A percentile compares a stretch with the other conserved stretches of the same genome.
phyloP scores from a whole-genome alignment of 768 basidiomycete genomes.

The Suillus spraguei region DNA sequence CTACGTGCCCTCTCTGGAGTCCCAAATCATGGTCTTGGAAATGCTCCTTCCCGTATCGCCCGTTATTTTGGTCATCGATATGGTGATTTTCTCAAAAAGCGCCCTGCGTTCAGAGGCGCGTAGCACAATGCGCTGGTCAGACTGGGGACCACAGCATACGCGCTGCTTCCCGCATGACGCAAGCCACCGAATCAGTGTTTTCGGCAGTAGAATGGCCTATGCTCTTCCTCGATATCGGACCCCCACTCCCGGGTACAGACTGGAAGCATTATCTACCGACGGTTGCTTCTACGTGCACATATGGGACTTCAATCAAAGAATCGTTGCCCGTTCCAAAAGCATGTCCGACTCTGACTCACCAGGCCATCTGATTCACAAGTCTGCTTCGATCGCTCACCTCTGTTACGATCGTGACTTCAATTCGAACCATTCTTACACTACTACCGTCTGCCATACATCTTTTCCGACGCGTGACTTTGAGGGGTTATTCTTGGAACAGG shows the following conservation, averaged over 20 bases:
- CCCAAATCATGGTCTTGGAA: neutral
- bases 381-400: neutral
- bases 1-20: neutral
- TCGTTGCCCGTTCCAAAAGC: neutral
- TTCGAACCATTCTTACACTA: neutral
- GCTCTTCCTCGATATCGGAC: constrained; percentile 1
- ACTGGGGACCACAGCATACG: neutral
- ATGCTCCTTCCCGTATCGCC: neutral
- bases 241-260: neutral
- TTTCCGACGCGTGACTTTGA: neutral
- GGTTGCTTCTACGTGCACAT: neutral
- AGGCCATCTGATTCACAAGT: neutral
- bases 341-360: neutral
- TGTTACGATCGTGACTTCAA: neutral
- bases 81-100: neutral
- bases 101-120: neutral
- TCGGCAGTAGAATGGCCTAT: neutral
- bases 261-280: neutral
- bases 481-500: neutral
- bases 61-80: neutral
- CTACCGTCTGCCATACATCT: neutral
- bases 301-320: neutral
- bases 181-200: neutral
- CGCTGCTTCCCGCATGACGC: neutral
- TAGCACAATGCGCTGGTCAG: neutral